A percentile compares a stretch with the other conserved stretches of the same genome.
These are phyloP conservation scores for Cadophora sp. DNA, from an alignment of 2,329 filamentous ascomycete genomes.

Conservation along the genomic window DNA sequence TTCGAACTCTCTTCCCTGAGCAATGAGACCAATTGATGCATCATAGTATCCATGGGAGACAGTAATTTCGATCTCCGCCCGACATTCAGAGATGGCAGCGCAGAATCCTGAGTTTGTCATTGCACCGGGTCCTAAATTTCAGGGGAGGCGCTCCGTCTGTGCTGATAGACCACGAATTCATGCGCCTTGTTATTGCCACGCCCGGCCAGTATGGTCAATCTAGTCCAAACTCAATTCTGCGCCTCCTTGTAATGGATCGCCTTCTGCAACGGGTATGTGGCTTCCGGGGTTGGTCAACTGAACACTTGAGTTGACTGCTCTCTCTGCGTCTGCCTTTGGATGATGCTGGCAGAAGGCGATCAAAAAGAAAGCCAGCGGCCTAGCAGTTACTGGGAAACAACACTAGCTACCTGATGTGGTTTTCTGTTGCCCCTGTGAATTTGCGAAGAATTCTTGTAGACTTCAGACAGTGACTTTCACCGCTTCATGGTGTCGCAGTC, in stretches of 20 bases:
- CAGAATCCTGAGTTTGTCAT: too few relatives aligned
- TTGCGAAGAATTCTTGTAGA: too few relatives aligned
- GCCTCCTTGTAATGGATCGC: not conserved
- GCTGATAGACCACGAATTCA: not conserved
- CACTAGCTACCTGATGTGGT: not conserved
- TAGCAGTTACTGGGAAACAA: not conserved
- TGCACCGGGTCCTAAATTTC: not conserved
- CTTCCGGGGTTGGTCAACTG: not conserved
- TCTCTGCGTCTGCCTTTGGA: not conserved
- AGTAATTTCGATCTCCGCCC: too few relatives aligned
- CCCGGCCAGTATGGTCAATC: not conserved
- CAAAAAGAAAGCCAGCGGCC: not conserved
- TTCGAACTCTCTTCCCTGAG: too few relatives aligned
- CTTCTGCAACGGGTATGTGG: not conserved
- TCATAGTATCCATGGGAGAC: too few relatives aligned
- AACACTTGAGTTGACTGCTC: not conserved
- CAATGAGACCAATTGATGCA: too few relatives aligned
- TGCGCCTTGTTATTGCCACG: too few relatives aligned
- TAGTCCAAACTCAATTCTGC: too few relatives aligned
- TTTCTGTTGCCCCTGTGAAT: too few relatives aligned
- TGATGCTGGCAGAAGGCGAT: not conserved
- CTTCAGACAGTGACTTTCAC: too few relatives aligned
- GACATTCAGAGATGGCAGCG: too few relatives aligned
- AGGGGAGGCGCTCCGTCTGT: not conserved
- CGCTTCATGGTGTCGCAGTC: not conserved